Percentiles rank a stretch among this genome's conserved stretches.
Conservation (phyloP, 2,329 filamentous ascomycete genomes). For the Fusarium sp. region DNA sequence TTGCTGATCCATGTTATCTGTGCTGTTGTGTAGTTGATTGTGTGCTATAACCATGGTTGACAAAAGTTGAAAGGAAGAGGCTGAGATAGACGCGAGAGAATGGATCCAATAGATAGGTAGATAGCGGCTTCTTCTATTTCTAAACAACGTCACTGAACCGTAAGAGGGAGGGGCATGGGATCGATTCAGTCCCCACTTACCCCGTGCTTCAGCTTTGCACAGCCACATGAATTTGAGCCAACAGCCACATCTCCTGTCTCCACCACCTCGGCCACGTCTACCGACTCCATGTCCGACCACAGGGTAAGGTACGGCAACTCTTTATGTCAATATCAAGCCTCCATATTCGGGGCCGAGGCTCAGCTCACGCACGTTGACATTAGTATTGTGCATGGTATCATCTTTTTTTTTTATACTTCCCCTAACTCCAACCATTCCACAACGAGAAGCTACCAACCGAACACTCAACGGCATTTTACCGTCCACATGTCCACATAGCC, state of each 20-base stretch:
- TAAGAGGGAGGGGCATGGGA: constrained; percentile 25
- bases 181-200: constrained; percentile 13
- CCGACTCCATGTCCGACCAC: constrained; percentile 15
- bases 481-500: constrained; percentile 18
- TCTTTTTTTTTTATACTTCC: neutral
- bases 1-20: constrained; percentile 59
- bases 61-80: neutral
- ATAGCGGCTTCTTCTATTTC: neutral
- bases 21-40: constrained; percentile 33
- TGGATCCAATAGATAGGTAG: neutral
- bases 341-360: constrained; percentile 32
- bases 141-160: constrained; percentile 25
- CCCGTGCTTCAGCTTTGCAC: constrained; percentile 16
- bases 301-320: neutral
- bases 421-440: constrained; percentile 15
- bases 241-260: neutral
- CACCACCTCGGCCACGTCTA: constrained; percentile 14
- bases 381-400: constrained; percentile 19
- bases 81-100: constrained; percentile 3
- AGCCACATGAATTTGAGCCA: neutral
- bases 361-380: constrained; percentile 8
- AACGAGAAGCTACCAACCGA: constrained; percentile 13
- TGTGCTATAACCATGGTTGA: constrained; percentile 41
- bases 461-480: constrained; percentile 10
- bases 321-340: constrained; percentile 16